These are phyloP conservation scores for Candolleomyces aberdarensis DNA, from an alignment of 768 basidiomycete species.

Conservation along the genomic window DNA sequence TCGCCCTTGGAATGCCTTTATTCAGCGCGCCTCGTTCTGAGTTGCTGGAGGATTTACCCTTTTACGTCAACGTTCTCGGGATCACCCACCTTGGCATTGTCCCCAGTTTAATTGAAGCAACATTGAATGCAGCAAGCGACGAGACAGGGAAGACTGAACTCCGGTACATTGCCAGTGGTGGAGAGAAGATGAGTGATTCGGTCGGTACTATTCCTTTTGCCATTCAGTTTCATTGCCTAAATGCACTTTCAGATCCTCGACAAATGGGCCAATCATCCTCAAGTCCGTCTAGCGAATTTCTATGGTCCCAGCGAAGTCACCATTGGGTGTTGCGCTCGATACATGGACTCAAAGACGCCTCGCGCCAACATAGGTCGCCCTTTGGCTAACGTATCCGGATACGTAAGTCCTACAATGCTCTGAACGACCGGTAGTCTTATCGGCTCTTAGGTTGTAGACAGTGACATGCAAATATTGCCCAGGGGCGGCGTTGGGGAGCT, in stretches of 20 bases:
- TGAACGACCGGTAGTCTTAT: no score
- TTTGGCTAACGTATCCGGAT: slow-evolving; percentile 34
- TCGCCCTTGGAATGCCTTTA: slow-evolving; percentile 43
- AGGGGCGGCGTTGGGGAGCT: slow-evolving; percentile 46
- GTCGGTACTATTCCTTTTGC: slow-evolving; percentile 25
- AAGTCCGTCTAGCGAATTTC: slow-evolving; percentile 45
- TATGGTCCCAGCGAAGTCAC: slow-evolving; percentile 54
- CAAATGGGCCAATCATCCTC: slow-evolving; percentile 45
- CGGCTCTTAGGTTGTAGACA: slow-evolving; percentile 35
- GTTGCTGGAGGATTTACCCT: slow-evolving; percentile 38
- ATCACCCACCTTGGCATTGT: slow-evolving; percentile 52
- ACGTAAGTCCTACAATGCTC: slow-evolving; percentile 19
- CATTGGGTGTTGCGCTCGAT: slow-evolving; percentile 47
- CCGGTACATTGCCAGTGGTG: slow-evolving; percentile 46
- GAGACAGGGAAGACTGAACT: slow-evolving; percentile 24
- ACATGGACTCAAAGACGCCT: slow-evolving; percentile 36
- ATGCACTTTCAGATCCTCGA: slow-evolving; percentile 29
- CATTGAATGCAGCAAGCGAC: slow-evolving; percentile 31
- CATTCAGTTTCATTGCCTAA: not conserved
- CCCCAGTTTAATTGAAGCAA: slow-evolving; percentile 51
- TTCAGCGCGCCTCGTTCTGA: slow-evolving; percentile 42
- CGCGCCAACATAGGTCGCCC: slow-evolving; percentile 43
- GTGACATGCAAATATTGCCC: slow-evolving; percentile 38
- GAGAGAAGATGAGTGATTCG: slow-evolving; percentile 51
- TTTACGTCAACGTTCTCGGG: slow-evolving; percentile 31